Evolutionary conservation across 805 yeast species (phyloP).

Genomic region (Yarrowia osloensis): DNA sequence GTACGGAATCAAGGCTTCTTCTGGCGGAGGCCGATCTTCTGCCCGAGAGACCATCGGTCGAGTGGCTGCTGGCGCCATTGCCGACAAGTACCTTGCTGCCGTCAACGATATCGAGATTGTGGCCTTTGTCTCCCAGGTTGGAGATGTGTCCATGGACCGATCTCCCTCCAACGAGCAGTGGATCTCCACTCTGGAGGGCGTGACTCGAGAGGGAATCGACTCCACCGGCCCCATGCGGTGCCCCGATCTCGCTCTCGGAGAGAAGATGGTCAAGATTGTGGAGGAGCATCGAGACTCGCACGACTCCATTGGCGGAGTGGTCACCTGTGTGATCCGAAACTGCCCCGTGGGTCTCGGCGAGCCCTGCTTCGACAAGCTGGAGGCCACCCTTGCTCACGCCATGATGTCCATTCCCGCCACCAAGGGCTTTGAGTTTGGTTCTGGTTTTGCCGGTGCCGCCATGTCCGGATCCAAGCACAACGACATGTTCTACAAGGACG

Average conservation of each 20-base stretch:
- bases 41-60: constrained; percentile 99
- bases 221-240: constrained; percentile 89
- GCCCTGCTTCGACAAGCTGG: constrained; percentile 95
- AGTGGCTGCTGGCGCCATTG: constrained; percentile 98
- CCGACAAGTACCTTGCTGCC: constrained; percentile 81
- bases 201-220: constrained; percentile 88
- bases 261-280: constrained; percentile 80
- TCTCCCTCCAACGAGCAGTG: constrained; percentile 66
- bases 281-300: constrained; percentile 81
- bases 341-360: constrained; percentile 96
- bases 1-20: constrained; percentile 89
- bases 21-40: constrained; percentile 96
- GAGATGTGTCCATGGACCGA: constrained; percentile 74
- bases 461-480: constrained; percentile 94
- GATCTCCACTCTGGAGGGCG: constrained; percentile 64
- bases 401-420: constrained; percentile 98
- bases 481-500: constrained; percentile 74
- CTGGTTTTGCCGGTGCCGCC: constrained; percentile 88
- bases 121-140: constrained; percentile 95
- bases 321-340: constrained; percentile 94
- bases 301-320: constrained; percentile 97
- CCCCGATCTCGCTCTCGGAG: constrained; percentile 74
- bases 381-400: constrained; percentile 94
- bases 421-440: constrained; percentile 96
- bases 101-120: constrained; percentile 88